Base-by-base conservation (phyloP, 441 rosid genomes). In the Geranium incanum region DNA sequence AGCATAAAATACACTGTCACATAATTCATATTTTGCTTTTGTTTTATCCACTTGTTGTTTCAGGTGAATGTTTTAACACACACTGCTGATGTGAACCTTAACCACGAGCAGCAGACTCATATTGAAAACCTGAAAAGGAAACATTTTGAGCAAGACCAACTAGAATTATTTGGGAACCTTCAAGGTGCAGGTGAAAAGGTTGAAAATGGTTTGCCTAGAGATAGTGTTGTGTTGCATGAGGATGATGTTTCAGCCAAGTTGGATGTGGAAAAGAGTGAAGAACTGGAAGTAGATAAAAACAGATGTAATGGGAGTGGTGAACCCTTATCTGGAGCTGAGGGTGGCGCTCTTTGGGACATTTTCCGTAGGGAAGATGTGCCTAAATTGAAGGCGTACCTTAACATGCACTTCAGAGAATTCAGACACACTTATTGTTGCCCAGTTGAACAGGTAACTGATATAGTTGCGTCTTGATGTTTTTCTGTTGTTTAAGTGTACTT, bases 1-100 rank as follows among this genome's bases (percentile, higher is more conserved):
- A 0, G 12, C 2, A 12, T 50, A 15, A 50, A 52, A 13, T 52
- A 52, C 16, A 5, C 6, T 52, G 62, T 16, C 15, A 6, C n/a
- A 55, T 55, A 55, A 15, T 55, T 55, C 23, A 4, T 15, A 55
- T 55, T 52, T 48, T 52, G n/a, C 15, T 52, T 16, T 52, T 13
- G 19, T 52, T 3, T 52, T 15, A 3, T 55, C 5, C 15, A 18
- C 62, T 55, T 55, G 36, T 23, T 36, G 68, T 75, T 82, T 73
- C 85, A 92, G 97, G 98, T 90, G 28, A 86, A 89, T 76, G 85
- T 89, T 72, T 77, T 89, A 66, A 85, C 92, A 0, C 96, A 89
- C 78, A 72, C 87, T 50, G 83, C 88, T 74, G 89, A 89, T 76
- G 86, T 85, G 72, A 18, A 72, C 65, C 70, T 78, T 65, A 0